Base-by-base conservation (phyloP, 345 rosid species). In the Citrus sp. region DNA sequence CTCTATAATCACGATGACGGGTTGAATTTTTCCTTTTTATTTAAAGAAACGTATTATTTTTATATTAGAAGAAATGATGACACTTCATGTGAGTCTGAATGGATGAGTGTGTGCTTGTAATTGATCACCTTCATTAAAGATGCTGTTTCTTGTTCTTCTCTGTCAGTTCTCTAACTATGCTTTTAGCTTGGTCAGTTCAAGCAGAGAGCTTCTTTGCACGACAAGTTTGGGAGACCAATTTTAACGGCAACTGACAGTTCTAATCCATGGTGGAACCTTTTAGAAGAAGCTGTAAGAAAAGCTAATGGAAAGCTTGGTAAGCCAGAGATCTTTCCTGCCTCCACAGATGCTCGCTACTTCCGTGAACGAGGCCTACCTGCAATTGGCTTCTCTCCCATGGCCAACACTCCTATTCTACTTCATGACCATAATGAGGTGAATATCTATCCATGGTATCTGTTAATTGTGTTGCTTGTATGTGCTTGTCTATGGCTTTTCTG, bases 371-470 rank as follows among this genome's bases (percentile, higher is more conserved):
- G 98, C 72, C 40, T 96, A 65, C 94, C 94, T 28, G 97, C 98
- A 3, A 87, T 96, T 83, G 97, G 98, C 35, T 94, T 96, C 83
- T 94, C 98, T 70, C 99, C 97, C 7, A 92, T 96, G 87, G 90
- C 91, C 64, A 90, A 96, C 81, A 96, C 98, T 25, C 99, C 98
- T 61, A 40, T 89, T 72, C 88, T 96, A 75, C 91, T 96, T 78
- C 99, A 96, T 74, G 97, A 88, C 85, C 99, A 96, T 80, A 92
- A 96, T 71, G 99, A 96, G 99, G 98, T 90, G 74, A 60, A 10
- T 60, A 51, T 34, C 42, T 42, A 25, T 3, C 27, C 2, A 8
- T 22, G 40, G 38, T 51, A 12, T 75, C 24, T 62, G 2, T 79
- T 79, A 9, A 24, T 67, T 30, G 5, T 55, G n/a, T 67, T 9